Evolutionary conservation across 768 basidiomycete genomes (phyloP).

Genomic region (Naematelia aurantialba): DNA sequence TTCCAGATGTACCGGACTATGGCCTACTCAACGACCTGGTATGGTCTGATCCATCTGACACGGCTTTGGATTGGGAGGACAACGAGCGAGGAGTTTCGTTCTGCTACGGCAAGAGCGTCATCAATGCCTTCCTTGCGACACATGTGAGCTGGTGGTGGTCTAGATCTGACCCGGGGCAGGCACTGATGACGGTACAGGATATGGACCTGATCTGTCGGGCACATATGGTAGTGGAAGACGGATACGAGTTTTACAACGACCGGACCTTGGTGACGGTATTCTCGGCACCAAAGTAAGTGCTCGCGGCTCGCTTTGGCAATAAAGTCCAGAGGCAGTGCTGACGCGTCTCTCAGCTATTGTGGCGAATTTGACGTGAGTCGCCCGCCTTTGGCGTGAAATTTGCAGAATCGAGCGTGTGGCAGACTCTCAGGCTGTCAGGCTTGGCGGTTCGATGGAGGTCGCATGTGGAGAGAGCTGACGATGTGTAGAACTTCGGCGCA

Average conservation of each 20-base stretch:
- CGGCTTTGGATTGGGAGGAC: conserved; percentile 97
- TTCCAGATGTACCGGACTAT: conserved; percentile 86
- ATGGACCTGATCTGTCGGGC: conserved; percentile 99
- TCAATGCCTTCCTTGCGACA: conserved; percentile 80
- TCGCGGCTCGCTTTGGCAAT: not conserved
- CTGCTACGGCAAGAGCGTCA: conserved; percentile 96
- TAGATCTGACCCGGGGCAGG: not conserved
- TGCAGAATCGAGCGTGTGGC: conserved; percentile 24
- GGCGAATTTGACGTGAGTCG: conserved; percentile 44
- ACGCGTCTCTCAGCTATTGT: conserved; percentile 44
- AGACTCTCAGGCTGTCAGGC: conserved; percentile 53
- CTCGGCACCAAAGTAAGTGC: conserved; percentile 87
- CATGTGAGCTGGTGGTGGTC: conserved; percentile 40
- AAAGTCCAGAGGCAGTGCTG: not conserved
- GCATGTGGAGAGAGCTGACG: conserved; percentile 60
- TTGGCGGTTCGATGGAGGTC: not conserved
- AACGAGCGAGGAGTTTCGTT: conserved; percentile 98
- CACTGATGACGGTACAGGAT: conserved; percentile 54
- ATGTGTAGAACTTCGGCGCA: conserved; percentile 46
- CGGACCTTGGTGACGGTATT: conserved; percentile 97
- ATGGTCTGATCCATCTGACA: conserved; percentile 98
- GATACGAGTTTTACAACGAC: conserved; percentile 99
- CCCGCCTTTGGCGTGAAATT: not conserved
- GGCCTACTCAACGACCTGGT: conserved; percentile 93
- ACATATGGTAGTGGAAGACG: conserved; percentile 96